Conservation (phyloP, 306 rosid species). For the Vicia villosa region DNA sequence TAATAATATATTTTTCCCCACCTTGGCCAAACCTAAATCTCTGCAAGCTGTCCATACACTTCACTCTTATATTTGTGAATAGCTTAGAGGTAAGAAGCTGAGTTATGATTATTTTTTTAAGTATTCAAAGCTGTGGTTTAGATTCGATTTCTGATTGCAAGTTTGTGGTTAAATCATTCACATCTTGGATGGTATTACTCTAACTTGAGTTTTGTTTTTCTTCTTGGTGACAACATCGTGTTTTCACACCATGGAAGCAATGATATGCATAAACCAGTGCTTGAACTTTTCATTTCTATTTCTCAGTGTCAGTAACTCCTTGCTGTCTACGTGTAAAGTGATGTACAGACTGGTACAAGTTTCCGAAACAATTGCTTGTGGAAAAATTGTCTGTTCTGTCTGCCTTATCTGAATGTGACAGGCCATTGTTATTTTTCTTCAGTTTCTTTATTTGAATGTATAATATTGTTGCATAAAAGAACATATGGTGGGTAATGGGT, state of each 20-base stretch:
- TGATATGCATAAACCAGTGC: neutral
- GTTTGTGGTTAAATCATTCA: constrained; percentile 6
- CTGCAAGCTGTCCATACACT: neutral
- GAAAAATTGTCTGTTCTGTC: constrained; percentile 24
- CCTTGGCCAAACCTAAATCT: neutral
- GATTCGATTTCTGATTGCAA: constrained; percentile 15
- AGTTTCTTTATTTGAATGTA: constrained; percentile 21
- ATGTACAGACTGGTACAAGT: constrained; percentile 6
- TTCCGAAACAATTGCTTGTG: constrained; percentile 22
- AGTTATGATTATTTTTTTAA: constrained; percentile 2
- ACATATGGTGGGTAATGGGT: neutral
- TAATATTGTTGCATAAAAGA: constrained; percentile 12
- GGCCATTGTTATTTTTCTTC: constrained; percentile 11
- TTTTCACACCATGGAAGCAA: constrained; percentile 1
- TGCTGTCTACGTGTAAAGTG: constrained; percentile 19
- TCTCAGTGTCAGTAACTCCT: constrained; percentile 4
- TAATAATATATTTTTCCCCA: neutral
- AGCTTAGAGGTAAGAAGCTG: neutral
- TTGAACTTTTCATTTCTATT: neutral
- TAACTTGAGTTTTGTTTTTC: neutral
- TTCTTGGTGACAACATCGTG: constrained; percentile 9
- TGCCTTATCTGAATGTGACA: constrained; percentile 28
- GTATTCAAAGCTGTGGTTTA: constrained; percentile 4
- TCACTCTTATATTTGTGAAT: neutral
- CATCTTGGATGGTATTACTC: neutral